These are phyloP conservation scores for Lodderomyces parapsilosis DNA, from an alignment of 1,139 yeast species.

Conservation along the genomic window DNA sequence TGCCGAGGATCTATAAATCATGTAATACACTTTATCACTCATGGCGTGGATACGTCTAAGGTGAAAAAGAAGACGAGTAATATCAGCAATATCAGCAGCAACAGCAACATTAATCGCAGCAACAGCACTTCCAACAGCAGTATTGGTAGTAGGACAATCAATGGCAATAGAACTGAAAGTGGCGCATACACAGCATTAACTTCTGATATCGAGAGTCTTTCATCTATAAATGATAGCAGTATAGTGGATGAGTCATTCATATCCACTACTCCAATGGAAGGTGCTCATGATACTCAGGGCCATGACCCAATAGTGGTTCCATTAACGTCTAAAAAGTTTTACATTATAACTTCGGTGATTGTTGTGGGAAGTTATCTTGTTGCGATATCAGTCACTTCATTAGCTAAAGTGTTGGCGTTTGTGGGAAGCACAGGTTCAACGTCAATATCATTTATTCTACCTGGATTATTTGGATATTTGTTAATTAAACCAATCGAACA, in stretches of 20 bases:
- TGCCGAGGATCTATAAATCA: conserved; percentile 73
- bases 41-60: conserved; percentile 25
- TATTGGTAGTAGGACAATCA: conserved; percentile 1
- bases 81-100: not conserved
- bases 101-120: not conserved
- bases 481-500: conserved; percentile 49
- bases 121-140: not conserved
- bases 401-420: conserved; percentile 84
- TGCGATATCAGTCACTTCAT: conserved; percentile 75
- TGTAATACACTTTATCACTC: conserved; percentile 52
- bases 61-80: conserved; percentile 9
- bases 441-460: conserved; percentile 86
- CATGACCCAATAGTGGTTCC: conserved; percentile 54
- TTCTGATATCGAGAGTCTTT: conserved; percentile 23
- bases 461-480: conserved; percentile 84
- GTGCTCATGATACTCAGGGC: conserved; percentile 50
- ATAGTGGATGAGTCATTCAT: conserved; percentile 37
- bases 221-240: conserved; percentile 13
- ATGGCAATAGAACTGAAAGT: conserved; percentile 5
- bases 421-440: conserved; percentile 97
- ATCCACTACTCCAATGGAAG: conserved; percentile 50
- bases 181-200: conserved; percentile 19
- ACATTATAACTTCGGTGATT: conserved; percentile 63
- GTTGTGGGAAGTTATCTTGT: conserved; percentile 63
- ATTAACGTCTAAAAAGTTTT: conserved; percentile 51